Evolutionary conservation across 345 rosid species (phyloP), one percentile per base, ranked within the genome.

Genomic region (Linum trigynum): DNA sequence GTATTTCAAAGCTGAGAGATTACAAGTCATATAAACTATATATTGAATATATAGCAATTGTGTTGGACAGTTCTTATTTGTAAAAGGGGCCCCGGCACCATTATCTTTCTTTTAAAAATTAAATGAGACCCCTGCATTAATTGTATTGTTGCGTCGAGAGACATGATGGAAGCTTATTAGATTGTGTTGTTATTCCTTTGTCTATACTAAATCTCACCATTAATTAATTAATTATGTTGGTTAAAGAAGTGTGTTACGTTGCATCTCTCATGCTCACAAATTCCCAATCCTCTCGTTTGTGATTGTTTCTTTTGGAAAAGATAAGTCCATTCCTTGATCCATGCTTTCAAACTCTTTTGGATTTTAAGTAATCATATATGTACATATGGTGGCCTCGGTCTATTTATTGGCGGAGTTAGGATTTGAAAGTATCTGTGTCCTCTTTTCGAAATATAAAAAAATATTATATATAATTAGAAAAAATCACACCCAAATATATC

Each of bases 1-100:
- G n/a, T n/a, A n/a, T n/a, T n/a, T n/a, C n/a, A n/a, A n/a, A n/a
- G n/a, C n/a, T n/a, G n/a, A n/a, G n/a, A n/a, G n/a, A n/a, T n/a
- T n/a, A n/a, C n/a, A n/a, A n/a, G n/a, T n/a, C n/a, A n/a, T n/a
- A n/a, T n/a, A n/a, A n/a, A n/a, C n/a, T n/a, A n/a, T n/a, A n/a
- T n/a, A n/a, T n/a, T n/a, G n/a, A n/a, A n/a, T n/a, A n/a, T n/a
- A n/a, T n/a, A n/a, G n/a, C n/a, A n/a, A n/a, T 23, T 78, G 90
- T 78, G 75, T 76, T 80, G 82, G 95, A 87, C 92, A 87, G 85
- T 83, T 89, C 96, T 84, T 82, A 23, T 23, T 23, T 23, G 32
- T 23, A 23, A 23, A 23, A 23, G 32, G 32, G 32, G 32, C 32
- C 32, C n/a, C n/a, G n/a, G 32, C 32, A 23, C 32, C 32, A 23